Percentiles rank a stretch among this genome's conserved stretches.
Conservation (phyloP, 2,329 filamentous ascomycete genomes). For the Fusarium austroafricanum region DNA sequence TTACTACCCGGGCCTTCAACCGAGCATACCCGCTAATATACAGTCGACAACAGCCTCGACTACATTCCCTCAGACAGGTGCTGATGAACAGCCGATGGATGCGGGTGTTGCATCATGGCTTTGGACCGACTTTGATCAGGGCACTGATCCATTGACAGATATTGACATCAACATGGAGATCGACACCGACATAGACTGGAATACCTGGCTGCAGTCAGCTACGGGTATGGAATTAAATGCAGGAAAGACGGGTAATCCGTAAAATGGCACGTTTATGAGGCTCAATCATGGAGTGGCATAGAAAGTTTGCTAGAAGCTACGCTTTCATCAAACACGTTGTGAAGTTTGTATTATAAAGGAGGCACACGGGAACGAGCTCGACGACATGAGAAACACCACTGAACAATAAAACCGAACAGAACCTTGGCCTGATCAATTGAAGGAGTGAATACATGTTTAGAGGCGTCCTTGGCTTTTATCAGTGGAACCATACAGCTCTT, state of each 20-base stretch:
- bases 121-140: conserved; percentile 50
- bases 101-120: conserved; percentile 48
- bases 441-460: accelerated
- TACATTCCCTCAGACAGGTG: conserved; percentile 7
- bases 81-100: conserved; percentile 2
- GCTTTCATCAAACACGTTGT: too few relatives aligned
- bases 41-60: background rate
- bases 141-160: conserved; percentile 45
- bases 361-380: too few relatives aligned
- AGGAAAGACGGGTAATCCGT: background rate
- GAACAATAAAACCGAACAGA: too few relatives aligned
- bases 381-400: too few relatives aligned
- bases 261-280: background rate
- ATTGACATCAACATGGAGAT: conserved; percentile 48
- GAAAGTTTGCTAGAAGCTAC: too few relatives aligned
- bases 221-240: conserved; percentile 45
- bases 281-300: too few relatives aligned
- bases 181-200: conserved; percentile 51
- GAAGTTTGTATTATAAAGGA: too few relatives aligned
- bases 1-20: background rate
- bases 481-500: conserved; percentile 32
- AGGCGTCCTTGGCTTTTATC: background rate
- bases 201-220: conserved; percentile 52
- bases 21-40: background rate
- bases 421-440: background rate